These are phyloP conservation scores for Soucietia sequanensis DNA, from an alignment of 805 yeast species.

Conservation along the genomic window DNA sequence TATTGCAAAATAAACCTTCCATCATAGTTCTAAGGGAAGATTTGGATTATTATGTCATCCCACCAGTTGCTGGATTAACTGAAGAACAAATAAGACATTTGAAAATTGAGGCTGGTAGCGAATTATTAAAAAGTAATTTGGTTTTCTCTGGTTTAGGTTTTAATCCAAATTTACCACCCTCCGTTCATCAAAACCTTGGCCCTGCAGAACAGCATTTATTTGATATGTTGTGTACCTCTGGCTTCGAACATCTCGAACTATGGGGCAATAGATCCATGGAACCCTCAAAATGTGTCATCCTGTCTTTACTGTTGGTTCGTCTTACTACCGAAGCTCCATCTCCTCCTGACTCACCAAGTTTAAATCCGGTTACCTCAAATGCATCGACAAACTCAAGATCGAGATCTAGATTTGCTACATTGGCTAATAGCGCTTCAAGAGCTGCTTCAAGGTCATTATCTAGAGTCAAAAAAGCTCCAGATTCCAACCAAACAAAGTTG, in stretches of 20 bases:
- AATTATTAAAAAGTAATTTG: constrained; percentile 51
- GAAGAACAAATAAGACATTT: constrained; percentile 62
- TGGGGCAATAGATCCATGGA: constrained; percentile 95
- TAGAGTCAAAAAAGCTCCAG: constrained; percentile 42
- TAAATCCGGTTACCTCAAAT: constrained; percentile 44
- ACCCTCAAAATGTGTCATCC: constrained; percentile 82
- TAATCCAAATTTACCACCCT: constrained; percentile 23
- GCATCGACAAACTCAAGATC: constrained; percentile 31
- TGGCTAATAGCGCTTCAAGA: constrained; percentile 56
- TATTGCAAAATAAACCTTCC: constrained; percentile 79
- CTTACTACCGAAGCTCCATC: constrained; percentile 34
- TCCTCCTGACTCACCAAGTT: constrained; percentile 43
- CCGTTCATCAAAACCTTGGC: constrained; percentile 54
- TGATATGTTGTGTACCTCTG: constrained; percentile 93
- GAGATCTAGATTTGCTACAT: constrained; percentile 53
- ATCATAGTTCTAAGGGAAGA: constrained; percentile 92
- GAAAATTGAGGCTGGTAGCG: constrained; percentile 71
- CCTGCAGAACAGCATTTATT: constrained; percentile 93
- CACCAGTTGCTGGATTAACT: constrained; percentile 59
- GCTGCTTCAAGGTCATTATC: constrained; percentile 61
- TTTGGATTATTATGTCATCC: constrained; percentile 87
- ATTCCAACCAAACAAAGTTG: constrained; percentile 54
- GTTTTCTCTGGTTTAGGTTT: constrained; percentile 83
- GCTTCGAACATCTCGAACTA: constrained; percentile 59
- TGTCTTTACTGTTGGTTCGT: constrained; percentile 74